These are phyloP conservation scores for Aspergillus sergii DNA, from an alignment of 2,329 filamentous ascomycete species.

Conservation along the genomic window DNA sequence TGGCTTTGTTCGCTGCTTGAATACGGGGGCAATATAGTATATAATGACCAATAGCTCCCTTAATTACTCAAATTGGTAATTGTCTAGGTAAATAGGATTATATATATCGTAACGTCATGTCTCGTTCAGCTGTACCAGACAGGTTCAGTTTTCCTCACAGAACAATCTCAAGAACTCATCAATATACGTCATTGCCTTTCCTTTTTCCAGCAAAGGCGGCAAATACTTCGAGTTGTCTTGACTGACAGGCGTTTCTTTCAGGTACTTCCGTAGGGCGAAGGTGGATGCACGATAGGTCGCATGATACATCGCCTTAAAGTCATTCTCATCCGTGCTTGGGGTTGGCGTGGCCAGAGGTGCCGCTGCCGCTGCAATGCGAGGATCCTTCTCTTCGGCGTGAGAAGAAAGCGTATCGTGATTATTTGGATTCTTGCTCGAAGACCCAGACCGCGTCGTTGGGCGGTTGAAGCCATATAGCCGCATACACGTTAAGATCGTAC, in stretches of 20 bases:
- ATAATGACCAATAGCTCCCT: background rate
- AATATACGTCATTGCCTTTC: conserved; percentile 44
- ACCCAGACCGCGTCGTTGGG: conserved; percentile 25
- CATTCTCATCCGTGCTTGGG: conserved; percentile 37
- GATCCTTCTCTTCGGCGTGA: conserved; percentile 21
- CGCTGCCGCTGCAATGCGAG: conserved; percentile 8
- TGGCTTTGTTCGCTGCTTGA: background rate
- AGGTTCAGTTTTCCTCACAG: conserved; percentile 39
- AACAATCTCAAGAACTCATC: conserved; percentile 46
- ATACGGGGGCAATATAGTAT: background rate
- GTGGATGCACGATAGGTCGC: conserved; percentile 46
- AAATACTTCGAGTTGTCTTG: conserved; percentile 9
- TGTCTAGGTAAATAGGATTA: conserved; percentile 4
- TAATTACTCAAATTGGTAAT: background rate
- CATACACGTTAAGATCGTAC: conserved; percentile 48
- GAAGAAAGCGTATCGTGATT: conserved; percentile 7
- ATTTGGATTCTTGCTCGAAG: conserved; percentile 19
- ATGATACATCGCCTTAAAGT: conserved; percentile 49
- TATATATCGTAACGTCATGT: conserved; percentile 26
- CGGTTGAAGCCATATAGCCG: conserved; percentile 47
- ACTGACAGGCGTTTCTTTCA: conserved; percentile 28
- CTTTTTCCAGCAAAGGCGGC: conserved; percentile 36
- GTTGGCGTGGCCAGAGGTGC: conserved; percentile 14
- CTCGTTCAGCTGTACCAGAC: conserved; percentile 23
- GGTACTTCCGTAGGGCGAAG: conserved; percentile 45